These are phyloP conservation scores for Botrytis tulipae DNA, from an alignment of 2,329 filamentous ascomycete genomes.

Conservation along the genomic window DNA sequence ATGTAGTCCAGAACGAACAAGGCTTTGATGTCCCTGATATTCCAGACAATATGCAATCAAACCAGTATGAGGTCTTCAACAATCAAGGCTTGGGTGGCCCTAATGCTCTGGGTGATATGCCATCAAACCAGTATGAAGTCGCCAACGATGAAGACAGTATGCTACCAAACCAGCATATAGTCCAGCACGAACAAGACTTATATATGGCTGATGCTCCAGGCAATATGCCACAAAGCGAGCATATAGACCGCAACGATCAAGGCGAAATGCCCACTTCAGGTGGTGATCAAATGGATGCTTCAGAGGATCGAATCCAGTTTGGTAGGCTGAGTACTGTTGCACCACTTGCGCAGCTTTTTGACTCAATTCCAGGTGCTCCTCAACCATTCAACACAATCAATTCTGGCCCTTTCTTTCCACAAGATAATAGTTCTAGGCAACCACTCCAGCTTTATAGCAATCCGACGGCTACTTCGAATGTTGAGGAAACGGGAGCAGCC, in stretches of 20 bases:
- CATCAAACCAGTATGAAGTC: too few relatives aligned
- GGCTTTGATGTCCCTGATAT: too few relatives aligned
- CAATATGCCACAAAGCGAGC: neutral
- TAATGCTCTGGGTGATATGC: too few relatives aligned
- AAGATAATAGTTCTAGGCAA: neutral
- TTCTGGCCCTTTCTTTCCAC: neutral
- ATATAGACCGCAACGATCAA: neutral
- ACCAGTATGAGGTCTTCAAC: too few relatives aligned
- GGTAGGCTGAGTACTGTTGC: neutral
- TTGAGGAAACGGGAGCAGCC: neutral
- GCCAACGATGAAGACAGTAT: neutral
- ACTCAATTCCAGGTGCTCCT: neutral
- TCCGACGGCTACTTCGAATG: too few relatives aligned
- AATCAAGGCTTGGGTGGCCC: too few relatives aligned
- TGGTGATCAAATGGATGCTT: neutral
- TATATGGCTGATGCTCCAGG: neutral
- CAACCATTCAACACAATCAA: neutral
- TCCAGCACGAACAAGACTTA: too few relatives aligned
- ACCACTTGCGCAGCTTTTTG: neutral
- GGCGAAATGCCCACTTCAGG: neutral
- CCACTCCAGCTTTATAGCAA: neutral
- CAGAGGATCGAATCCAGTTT: neutral
- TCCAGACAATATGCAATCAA: too few relatives aligned
- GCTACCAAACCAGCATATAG: neutral
- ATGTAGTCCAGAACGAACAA: too few relatives aligned